Percentiles rank a stretch among this genome's conserved stretches.
phyloP scores from a whole-genome alignment of 73 alveolate genomes.

The Paramecium primaurelia region DNA sequence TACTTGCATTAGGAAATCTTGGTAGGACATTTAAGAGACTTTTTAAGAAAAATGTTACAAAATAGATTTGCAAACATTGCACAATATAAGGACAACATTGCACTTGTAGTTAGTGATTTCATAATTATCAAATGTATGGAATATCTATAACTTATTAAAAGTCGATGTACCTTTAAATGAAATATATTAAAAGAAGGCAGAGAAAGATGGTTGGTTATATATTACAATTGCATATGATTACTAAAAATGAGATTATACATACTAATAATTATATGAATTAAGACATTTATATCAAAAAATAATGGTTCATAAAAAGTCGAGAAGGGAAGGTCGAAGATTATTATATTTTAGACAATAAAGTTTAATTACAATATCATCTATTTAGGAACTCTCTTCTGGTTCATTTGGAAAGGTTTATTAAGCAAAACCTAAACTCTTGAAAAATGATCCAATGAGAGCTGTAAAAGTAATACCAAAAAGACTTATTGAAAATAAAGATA shows the following conservation, averaged over 20 bases:
- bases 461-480: conserved; percentile 17
- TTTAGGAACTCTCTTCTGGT: conserved; percentile 42
- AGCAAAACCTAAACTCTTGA: neutral
- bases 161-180: neutral
- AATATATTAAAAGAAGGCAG: neutral
- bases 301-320: conserved; percentile 51
- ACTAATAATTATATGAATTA: neutral
- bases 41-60: neutral
- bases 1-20: neutral
- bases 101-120: neutral
- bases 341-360: conserved; percentile 28
- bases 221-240: neutral
- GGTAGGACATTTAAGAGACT: conserved; percentile 26
- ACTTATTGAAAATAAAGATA: conserved; percentile 31
- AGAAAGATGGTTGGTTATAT: conserved; percentile 31
- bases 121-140: neutral
- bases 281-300: conserved; percentile 37
- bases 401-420: conserved; percentile 29
- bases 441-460: conserved; percentile 4
- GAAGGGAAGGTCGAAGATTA: conserved; percentile 52
- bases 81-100: neutral
- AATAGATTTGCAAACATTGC: neutral
- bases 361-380: neutral
- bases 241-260: neutral
- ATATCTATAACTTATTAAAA: neutral